phyloP scores from a whole-genome alignment of 768 basidiomycete genomes.

The Termitomyces sp. region DNA sequence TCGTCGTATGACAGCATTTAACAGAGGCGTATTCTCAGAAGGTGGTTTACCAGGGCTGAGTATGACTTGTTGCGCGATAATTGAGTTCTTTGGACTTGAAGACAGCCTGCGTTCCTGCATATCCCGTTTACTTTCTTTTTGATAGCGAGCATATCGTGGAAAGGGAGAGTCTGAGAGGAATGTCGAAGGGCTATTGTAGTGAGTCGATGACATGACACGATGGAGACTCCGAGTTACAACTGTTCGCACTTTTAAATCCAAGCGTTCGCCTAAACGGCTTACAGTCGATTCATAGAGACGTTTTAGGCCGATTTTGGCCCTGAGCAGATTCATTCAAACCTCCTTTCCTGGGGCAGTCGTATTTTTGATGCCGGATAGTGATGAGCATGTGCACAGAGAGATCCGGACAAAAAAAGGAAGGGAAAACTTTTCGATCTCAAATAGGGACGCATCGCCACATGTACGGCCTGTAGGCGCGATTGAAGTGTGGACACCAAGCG shows the following conservation, averaged over 20 bases:
- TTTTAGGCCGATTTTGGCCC: no score
- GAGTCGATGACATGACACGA: conserved; percentile 30
- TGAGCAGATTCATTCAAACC: not conserved
- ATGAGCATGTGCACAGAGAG: not conserved
- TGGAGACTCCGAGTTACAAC: not conserved
- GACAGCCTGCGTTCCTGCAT: not conserved
- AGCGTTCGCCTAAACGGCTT: no score
- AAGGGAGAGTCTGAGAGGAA: conserved; percentile 63
- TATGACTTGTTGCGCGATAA: conserved; percentile 5
- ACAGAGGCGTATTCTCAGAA: conserved; percentile 54
- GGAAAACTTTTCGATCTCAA: not conserved
- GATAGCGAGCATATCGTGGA: conserved; percentile 38
- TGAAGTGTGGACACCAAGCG: not conserved
- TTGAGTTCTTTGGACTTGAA: conserved; percentile 9
- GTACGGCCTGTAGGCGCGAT: not conserved
- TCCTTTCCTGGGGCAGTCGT: not conserved
- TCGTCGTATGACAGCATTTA: conserved; percentile 49
- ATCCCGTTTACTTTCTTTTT: conserved; percentile 12
- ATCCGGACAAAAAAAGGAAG: not conserved
- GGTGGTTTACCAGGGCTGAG: conserved; percentile 10
- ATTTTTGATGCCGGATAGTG: not conserved
- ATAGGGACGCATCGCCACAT: not conserved
- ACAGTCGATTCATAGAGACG: no score
- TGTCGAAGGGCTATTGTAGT: conserved; percentile 52
- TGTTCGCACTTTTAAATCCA: not conserved